Conservation (phyloP, 345 rosid genomes). For the Populus simonii region DNA sequence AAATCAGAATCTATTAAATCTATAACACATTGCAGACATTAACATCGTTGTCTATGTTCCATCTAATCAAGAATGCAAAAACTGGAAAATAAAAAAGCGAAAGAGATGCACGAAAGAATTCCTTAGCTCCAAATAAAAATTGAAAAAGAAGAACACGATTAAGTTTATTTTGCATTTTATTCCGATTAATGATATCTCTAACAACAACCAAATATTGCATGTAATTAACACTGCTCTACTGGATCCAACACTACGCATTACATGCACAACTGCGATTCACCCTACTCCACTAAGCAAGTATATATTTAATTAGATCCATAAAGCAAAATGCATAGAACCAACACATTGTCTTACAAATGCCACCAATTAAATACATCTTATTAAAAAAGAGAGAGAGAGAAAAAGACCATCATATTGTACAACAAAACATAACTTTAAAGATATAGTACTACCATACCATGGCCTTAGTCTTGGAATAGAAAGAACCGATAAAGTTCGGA, state of each 20-base stretch:
- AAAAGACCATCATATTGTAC: background rate
- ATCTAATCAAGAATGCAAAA: background rate
- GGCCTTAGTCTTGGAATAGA: conserved; percentile 91
- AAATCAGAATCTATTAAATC: background rate
- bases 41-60: background rate
- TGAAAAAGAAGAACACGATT: too few species aligned
- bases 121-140: too few species aligned
- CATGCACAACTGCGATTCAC: background rate
- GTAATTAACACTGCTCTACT: background rate
- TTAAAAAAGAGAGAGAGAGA: background rate
- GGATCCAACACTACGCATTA: background rate
- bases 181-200: background rate
- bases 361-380: background rate
- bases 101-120: background rate
- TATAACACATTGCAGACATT: background rate
- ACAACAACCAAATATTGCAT: background rate
- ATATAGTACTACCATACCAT: conserved; percentile 44
- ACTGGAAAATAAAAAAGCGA: background rate
- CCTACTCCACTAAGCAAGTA: background rate
- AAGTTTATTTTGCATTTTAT: background rate
- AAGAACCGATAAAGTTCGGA: conserved; percentile 85
- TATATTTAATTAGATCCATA: background rate
- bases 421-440: background rate
- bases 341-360: background rate
- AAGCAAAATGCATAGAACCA: background rate